phyloP scores from a whole-genome alignment of 331 rosid genomes.

The Malus hybrid region DNA sequence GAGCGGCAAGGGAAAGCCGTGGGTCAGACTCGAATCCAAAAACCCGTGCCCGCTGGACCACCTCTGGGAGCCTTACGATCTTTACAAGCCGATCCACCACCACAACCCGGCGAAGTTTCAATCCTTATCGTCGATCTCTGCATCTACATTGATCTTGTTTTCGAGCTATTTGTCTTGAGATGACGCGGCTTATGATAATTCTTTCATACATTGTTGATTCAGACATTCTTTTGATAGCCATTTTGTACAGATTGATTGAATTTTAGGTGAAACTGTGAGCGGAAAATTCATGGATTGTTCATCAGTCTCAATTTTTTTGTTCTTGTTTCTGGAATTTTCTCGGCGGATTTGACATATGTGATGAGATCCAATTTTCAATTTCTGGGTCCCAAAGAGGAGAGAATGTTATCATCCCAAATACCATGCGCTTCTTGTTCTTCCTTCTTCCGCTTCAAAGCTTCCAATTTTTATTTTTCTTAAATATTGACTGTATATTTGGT shows the following conservation, averaged over 20 bases:
- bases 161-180: conserved; percentile 37
- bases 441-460: conserved; percentile 3
- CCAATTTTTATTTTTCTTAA: conserved; percentile 2
- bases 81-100: conserved; percentile 23
- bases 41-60: conserved; percentile 64
- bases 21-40: conserved; percentile 73
- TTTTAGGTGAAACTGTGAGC: neutral
- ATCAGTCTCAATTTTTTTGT: neutral
- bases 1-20: conserved; percentile 96
- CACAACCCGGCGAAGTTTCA: conserved; percentile 2
- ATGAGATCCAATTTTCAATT: conserved; percentile 10
- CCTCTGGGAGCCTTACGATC: conserved; percentile 92
- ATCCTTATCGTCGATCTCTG: conserved; percentile 16
- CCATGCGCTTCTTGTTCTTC: conserved; percentile 20
- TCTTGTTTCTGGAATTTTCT: neutral
- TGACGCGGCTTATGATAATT: conserved; percentile 6
- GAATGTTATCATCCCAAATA: conserved; percentile 1
- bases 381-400: neutral
- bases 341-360: conserved; percentile 16
- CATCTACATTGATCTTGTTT: conserved; percentile 43
- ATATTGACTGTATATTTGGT: too few relatives aligned
- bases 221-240: conserved; percentile 19
- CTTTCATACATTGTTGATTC: conserved; percentile 17
- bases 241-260: conserved; percentile 43
- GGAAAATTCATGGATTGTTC: neutral